A percentile compares a stretch with the other conserved stretches of the same genome.
Evolutionary conservation across 495 filamentous ascomycete genomes (phyloP).

Genomic region (Letharia lupina): DNA sequence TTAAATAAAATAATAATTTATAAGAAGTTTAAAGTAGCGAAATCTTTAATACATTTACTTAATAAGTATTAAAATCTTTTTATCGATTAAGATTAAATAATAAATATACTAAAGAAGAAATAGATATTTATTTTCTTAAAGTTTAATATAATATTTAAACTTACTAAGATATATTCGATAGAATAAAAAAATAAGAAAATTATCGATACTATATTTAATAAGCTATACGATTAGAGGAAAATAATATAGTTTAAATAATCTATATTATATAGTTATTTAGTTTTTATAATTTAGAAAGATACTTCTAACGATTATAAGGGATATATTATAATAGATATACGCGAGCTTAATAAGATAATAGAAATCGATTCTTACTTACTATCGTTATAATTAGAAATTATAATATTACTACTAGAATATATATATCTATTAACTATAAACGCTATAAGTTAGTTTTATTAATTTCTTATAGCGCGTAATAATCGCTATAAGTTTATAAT

Average conservation of each 20-base stretch:
- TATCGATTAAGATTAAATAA: too few relatives aligned
- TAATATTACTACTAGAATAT: not conserved
- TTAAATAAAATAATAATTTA: too few relatives aligned
- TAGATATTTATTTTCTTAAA: too few relatives aligned
- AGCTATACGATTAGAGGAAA: constrained; percentile 18
- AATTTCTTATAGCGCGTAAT: constrained; percentile 5
- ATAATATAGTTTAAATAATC: constrained; percentile 6
- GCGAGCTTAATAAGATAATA: constrained; percentile 12
- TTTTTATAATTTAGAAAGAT: constrained; percentile 21
- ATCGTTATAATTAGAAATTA: constrained; percentile 8
- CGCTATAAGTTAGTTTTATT: constrained; percentile 8
- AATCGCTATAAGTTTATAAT: constrained; percentile 14
- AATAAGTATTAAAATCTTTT: too few relatives aligned
- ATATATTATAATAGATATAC: constrained; percentile 9
- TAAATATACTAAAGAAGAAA: too few relatives aligned
- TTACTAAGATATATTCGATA: constrained; percentile 4
- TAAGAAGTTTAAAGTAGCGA: too few relatives aligned
- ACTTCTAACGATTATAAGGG: not conserved
- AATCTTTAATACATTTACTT: too few relatives aligned
- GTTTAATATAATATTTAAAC: too few relatives aligned
- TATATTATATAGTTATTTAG: constrained; percentile 9
- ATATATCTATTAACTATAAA: constrained; percentile 4
- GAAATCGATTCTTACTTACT: constrained; percentile 3
- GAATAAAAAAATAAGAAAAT: constrained; percentile 13
- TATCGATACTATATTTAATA: constrained; percentile 18